Base-by-base conservation (phyloP, 176 grass and related monocot genomes). In the Tillandsia fasciculata region DNA sequence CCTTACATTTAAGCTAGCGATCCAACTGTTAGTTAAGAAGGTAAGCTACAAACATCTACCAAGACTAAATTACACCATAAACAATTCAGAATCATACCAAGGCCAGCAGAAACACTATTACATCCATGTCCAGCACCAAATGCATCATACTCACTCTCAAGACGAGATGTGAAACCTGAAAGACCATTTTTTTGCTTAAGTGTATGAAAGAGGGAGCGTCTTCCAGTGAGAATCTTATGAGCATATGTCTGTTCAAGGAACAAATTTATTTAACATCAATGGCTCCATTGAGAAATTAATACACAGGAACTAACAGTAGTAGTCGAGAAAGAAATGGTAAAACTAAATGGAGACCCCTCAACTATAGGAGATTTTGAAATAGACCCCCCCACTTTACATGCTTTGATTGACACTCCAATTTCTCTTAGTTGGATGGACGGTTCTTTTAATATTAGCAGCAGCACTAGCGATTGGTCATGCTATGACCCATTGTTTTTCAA, bases 171-270 rank as follows among this genome's bases (percentile, higher is more conserved):
- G 72, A 88, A 88, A 79, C 82, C 84, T 17, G 85, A 91, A 66
- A 91, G 79, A 59, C 89, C 85, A 14, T 77, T 64, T 85, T 80
- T 91, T 68, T 78, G 68, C 66, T 74, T 84, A 61, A 91, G 77
- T 74, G 89, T 88, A 70, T 87, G 84, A 69, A 91, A 88, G 6
- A 74, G 73, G 68, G 71, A 68, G 9, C 85, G 75, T 63, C 89
- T 88, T 74, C 89, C 89, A 13, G 85, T 91, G 61, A 91, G 82
- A 85, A 91, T 88, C 82, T 91, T 91, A 72, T 91, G 89, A 64
- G 85, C 89, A 80, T 88, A 91, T 22, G 85, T 77, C 89, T 91
- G 82, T 76, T 59, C 26, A 79, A 52, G 48, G 70, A 52, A 76
- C 66, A 65, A 61, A 69, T 11, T 12, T 24, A 26, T 13, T 59